Evolutionary conservation across 768 basidiomycete genomes (phyloP).

Genomic region (Boletus tomentosulus): DNA sequence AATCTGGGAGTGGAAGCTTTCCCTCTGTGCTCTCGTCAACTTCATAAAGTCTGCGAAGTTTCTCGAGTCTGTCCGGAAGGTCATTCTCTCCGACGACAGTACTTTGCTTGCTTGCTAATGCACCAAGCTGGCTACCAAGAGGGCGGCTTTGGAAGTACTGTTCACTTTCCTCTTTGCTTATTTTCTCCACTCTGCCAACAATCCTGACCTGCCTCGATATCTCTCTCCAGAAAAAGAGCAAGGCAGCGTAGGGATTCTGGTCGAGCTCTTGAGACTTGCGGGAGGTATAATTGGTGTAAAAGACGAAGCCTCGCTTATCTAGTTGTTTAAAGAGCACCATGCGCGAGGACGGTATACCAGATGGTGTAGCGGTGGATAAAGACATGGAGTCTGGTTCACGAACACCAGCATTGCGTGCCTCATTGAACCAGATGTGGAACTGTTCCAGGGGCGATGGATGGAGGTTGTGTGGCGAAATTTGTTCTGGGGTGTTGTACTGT

Average conservation of each 20-base stretch:
- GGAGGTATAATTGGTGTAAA: constrained; percentile 96
- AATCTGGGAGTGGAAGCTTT: constrained; percentile 75
- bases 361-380: constrained; percentile 64
- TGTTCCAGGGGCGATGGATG: constrained; percentile 71
- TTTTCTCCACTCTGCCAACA: constrained; percentile 79
- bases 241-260: constrained; percentile 72
- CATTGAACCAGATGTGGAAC: constrained; percentile 84
- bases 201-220: constrained; percentile 77
- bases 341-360: constrained; percentile 81
- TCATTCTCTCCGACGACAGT: constrained; percentile 69
- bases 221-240: constrained; percentile 92
- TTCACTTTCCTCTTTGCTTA: constrained; percentile 66
- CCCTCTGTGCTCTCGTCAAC: constrained; percentile 35
- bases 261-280: constrained; percentile 83
- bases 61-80: constrained; percentile 56
- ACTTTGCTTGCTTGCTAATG: constrained; percentile 93
- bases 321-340: constrained; percentile 90
- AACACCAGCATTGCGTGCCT: constrained; percentile 55
- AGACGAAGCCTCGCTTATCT: constrained; percentile 86
- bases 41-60: constrained; percentile 55
- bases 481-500: constrained; percentile 71
- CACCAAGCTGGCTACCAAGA: constrained; percentile 79
- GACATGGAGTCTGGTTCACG: constrained; percentile 90
- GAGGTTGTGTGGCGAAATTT: constrained; percentile 60
- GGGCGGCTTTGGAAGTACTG: constrained; percentile 84